Evolutionary conservation across 129 eudicot genomes (phyloP).

Genomic region (Mikania micrantha): DNA sequence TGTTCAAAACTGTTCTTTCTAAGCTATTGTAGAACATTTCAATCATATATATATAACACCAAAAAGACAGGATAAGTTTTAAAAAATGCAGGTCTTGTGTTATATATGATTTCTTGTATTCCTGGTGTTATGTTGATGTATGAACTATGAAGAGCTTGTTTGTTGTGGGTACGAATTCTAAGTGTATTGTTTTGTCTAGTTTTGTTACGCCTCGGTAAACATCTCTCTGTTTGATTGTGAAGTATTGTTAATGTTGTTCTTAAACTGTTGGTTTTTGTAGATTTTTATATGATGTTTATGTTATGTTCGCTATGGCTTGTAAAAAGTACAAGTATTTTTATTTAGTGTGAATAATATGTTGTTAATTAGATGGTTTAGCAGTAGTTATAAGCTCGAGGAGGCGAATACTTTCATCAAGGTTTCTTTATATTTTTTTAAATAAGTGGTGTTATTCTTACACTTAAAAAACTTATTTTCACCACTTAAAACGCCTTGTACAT

Average conservation of each 20-base stretch:
- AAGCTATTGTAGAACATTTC: neutral
- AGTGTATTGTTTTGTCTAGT: neutral
- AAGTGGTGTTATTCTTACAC: no score
- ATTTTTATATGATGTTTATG: neutral
- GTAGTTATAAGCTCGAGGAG: no score
- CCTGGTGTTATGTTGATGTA: neutral
- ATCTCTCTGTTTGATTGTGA: neutral
- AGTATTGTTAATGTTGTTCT: neutral
- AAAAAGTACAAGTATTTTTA: no score
- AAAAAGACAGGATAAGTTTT: neutral
- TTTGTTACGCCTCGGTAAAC: neutral
- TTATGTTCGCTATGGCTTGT: neutral
- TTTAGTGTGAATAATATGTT: no score
- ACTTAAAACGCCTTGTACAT: no score
- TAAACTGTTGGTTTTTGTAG: neutral
- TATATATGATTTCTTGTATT: neutral
- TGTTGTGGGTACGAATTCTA: neutral
- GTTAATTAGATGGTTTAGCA: no score
- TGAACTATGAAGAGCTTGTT: neutral
- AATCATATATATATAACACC: neutral
- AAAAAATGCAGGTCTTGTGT: neutral
- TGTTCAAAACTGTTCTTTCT: conserved; percentile 34
- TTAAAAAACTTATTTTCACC: no score
- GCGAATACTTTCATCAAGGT: no score
- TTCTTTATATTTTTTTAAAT: no score